These are phyloP conservation scores for Umbelopsis vinacea DNA, from an alignment of 192 early-diverging fungal species.

Conservation along the genomic window DNA sequence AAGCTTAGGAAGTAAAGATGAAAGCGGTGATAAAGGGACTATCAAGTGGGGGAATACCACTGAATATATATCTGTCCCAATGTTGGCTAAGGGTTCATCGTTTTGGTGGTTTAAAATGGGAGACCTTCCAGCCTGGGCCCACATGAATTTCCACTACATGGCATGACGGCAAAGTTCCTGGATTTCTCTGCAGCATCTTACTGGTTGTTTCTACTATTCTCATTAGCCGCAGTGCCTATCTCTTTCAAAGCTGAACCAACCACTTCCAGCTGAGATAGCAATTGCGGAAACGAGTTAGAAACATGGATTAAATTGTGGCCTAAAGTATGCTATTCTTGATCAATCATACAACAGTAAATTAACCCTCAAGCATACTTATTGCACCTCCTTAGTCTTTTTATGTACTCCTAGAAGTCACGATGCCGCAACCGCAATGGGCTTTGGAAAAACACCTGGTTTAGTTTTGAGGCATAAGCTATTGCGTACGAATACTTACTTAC, in stretches of 20 bases:
- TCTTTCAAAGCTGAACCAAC: neutral
- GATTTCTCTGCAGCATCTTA: slow-evolving; percentile 1
- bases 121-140: neutral
- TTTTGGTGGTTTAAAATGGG: neutral
- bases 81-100: too few relatives aligned
- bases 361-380: neutral
- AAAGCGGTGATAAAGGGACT: too few relatives aligned
- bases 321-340: neutral
- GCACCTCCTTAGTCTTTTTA: slow-evolving; percentile 8
- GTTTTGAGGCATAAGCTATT: neutral
- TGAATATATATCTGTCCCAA: too few relatives aligned
- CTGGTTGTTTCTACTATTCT: slow-evolving; percentile 13
- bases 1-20: slow-evolving; percentile 1
- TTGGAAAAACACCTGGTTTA: too few relatives aligned
- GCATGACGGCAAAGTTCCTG: neutral
- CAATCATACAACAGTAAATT: neutral
- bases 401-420: neutral
- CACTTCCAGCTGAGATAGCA: slow-evolving; percentile 1
- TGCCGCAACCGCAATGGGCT: neutral
- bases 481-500: neutral
- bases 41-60: too few relatives aligned
- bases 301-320: slow-evolving; percentile 3
- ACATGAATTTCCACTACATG: slow-evolving; percentile 1
- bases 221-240: neutral
- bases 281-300: neutral